Percentiles rank a stretch among this genome's conserved stretches.
Evolutionary conservation across 2,329 filamentous ascomycete species (phyloP).

Genomic region (Cladophialophora exuberans): DNA sequence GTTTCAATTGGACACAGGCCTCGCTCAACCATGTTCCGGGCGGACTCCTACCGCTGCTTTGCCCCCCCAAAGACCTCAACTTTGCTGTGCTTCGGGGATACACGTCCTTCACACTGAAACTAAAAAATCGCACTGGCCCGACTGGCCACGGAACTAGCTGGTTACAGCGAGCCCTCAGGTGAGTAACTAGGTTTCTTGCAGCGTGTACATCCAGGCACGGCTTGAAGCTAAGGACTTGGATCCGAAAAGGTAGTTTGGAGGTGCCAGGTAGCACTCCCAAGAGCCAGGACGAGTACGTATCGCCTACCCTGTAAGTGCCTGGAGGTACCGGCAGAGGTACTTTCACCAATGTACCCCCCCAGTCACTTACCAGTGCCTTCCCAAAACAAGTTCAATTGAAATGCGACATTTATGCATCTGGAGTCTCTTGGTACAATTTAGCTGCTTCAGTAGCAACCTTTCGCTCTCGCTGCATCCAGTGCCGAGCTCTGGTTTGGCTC

Average conservation of each 20-base stretch:
- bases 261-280: not conserved
- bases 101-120: not conserved
- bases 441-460: not conserved
- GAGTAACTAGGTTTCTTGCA: not conserved
- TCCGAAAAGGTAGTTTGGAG: not conserved
- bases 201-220: slow-evolving; percentile 17
- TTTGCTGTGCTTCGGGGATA: not conserved
- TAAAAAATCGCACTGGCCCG: not conserved
- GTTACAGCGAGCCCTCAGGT: not conserved
- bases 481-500: not conserved
- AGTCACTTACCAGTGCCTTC: not conserved
- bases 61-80: too few relatives aligned
- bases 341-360: not conserved
- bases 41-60: slow-evolving; percentile 6
- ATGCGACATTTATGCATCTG: not conserved
- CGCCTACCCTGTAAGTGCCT: too few relatives aligned
- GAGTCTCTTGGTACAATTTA: slow-evolving; percentile 1
- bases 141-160: not conserved
- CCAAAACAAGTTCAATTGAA: not conserved
- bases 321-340: not conserved
- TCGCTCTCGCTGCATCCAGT: not conserved
- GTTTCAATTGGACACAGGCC: not conserved
- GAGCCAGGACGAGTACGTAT: too few relatives aligned
- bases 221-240: slow-evolving; percentile 6
- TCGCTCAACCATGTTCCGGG: not conserved